A percentile compares a stretch with the other conserved stretches of the same genome.
Evolutionary conservation across 23 red algal genomes (phyloP).

Genomic region (Cyanidium caldarium): DNA sequence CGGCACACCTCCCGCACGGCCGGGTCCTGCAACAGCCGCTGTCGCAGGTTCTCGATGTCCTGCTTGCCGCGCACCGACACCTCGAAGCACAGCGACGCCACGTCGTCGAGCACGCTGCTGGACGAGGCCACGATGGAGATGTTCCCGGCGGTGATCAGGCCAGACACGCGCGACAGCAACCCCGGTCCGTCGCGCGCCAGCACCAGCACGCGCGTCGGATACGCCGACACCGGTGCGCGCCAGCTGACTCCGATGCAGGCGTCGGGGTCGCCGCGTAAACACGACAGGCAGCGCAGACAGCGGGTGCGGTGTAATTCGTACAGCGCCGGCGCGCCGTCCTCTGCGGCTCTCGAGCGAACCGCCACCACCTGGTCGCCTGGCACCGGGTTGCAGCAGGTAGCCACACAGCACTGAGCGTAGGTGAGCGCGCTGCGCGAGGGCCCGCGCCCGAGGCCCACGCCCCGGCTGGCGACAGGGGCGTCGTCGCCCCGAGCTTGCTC

Average conservation of each 20-base stretch:
- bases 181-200: background rate
- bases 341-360: background rate
- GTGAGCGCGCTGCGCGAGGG: background rate
- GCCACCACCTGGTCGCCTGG: background rate
- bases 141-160: background rate
- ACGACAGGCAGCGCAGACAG: background rate
- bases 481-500: too few species aligned
- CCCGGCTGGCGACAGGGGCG: too few species aligned
- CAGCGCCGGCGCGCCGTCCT: background rate
- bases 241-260: background rate
- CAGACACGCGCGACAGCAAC: background rate
- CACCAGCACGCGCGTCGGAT: background rate
- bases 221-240: background rate
- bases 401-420: background rate
- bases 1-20: background rate
- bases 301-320: background rate
- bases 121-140: background rate
- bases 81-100: background rate
- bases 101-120: background rate
- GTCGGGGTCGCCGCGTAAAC: background rate
- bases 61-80: background rate
- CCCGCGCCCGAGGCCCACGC: too few species aligned
- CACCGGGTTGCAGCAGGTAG: slow-evolving; percentile 1
- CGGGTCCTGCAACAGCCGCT: background rate
- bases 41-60: background rate